Base-by-base conservation (phyloP, 352 stramenopile species). In the Phytophthora pseudosyringae region DNA sequence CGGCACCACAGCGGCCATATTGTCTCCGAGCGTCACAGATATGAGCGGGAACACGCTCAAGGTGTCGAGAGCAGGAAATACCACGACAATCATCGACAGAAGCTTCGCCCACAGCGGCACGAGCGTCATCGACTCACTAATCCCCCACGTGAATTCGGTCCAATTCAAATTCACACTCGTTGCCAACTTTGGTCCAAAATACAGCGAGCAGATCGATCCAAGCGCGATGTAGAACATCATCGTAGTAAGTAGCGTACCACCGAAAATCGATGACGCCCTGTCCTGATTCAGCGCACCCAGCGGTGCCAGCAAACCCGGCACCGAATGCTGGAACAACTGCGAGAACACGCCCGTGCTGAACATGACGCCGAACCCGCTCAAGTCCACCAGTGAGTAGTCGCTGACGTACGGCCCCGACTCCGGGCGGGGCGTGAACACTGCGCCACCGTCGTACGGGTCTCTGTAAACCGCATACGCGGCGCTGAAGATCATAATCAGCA, bases 141-240 rank as follows among this genome's bases (percentile, higher is more conserved):
- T 57, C 0, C 91, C 89, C 85, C 90, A 97, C 15, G 82, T 91
- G 59, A 97, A 97, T 29, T 87, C 74, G 1, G 86, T 79, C 85
- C 93, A 97, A 67, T 97, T 97, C n/a, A 97, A 75, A 71, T 97
- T 97, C 45, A 97, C 83, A 50, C 84, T 95, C 21, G 87, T 90
- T 10, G 79, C 71, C 21, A 94, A 76, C 29, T 87, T 81, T 13
- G 76, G 65, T 29, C 91, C 90, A 75, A 97, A 97, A 62, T 95
- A 97, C 25, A 91, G 75, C 48, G 83, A 92, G 59, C 83, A 89
- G 15, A 86, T 68, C 8, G 79, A 83, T 1, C 90, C 89, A 18
- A 97, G 64, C 15, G 78, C 64, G 32, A 97, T 81, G 67, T 97
- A 97, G 63, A 97, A 91, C 21, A 77, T 21, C 64, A 87, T 82